A percentile compares a stretch with the other conserved stretches of the same genome.
Conservation (phyloP, 441 rosid species). For the Jatropha multifida region DNA sequence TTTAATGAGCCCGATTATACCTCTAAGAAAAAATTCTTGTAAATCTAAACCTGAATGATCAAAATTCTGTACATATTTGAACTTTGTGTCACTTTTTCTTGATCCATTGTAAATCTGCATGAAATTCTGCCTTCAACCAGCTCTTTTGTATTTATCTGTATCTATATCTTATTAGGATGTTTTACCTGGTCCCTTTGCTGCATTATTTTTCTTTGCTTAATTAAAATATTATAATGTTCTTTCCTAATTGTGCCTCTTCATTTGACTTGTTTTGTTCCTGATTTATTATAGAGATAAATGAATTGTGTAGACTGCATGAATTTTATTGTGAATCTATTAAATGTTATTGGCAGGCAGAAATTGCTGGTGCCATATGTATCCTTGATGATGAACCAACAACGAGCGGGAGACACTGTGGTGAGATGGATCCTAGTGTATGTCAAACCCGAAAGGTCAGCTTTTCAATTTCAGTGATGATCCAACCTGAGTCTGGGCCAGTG, state of each 20-base stretch:
- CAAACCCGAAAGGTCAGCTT: slow-evolving; percentile 87
- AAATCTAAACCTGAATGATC: background rate
- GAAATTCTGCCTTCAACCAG: background rate
- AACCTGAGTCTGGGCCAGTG: slow-evolving; percentile 99
- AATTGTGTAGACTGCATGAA: background rate
- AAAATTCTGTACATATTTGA: background rate
- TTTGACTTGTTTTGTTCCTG: slow-evolving; percentile 11
- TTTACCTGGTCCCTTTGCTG: background rate
- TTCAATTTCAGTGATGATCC: slow-evolving; percentile 92
- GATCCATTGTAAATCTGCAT: background rate
- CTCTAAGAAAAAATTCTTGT: background rate
- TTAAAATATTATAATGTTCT: background rate
- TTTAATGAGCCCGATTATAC: background rate
- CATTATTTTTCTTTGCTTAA: background rate
- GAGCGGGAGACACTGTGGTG: slow-evolving; percentile 90
- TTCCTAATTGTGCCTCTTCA: background rate
- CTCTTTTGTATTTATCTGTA: background rate
- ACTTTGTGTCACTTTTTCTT: background rate
- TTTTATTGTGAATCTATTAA: slow-evolving; percentile 12
- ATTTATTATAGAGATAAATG: slow-evolving; percentile 3
- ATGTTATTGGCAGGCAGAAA: slow-evolving; percentile 69
- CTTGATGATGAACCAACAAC: slow-evolving; percentile 98
- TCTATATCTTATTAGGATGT: background rate
- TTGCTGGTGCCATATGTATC: slow-evolving; percentile 83
- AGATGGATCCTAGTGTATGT: slow-evolving; percentile 74